Conservation (phyloP, 2,329 filamentous ascomycete genomes). For the Sclerotiophoma versabilis region DNA sequence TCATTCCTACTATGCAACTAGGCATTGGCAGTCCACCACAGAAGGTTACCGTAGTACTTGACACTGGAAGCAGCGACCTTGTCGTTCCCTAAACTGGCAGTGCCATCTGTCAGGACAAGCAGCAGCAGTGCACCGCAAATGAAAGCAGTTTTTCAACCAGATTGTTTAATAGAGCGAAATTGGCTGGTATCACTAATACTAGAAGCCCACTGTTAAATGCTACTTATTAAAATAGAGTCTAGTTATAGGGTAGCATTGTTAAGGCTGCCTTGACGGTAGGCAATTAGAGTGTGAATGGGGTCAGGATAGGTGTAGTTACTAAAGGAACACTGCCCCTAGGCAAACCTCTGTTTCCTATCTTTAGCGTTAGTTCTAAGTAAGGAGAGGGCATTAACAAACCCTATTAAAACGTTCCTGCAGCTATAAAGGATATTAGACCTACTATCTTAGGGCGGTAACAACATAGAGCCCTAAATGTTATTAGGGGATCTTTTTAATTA, state of each 20-base stretch:
- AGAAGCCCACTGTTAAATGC: background rate
- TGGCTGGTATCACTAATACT: background rate
- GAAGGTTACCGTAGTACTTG: background rate
- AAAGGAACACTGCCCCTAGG: background rate
- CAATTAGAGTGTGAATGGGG: background rate
- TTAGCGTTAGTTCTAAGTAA: background rate
- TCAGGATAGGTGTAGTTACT: background rate
- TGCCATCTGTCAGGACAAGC: background rate
- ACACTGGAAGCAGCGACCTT: conserved; percentile 1
- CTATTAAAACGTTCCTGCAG: too few relatives aligned
- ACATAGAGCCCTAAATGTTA: too few relatives aligned
- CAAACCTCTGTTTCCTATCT: background rate
- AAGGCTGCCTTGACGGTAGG: background rate
- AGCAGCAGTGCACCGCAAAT: background rate
- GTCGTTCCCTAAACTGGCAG: background rate
- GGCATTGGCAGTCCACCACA: background rate
- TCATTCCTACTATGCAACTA: background rate
- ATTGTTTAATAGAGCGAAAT: background rate
- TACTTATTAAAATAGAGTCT: background rate
- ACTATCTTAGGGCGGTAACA: too few relatives aligned
- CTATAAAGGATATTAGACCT: background rate
- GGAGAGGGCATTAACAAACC: background rate
- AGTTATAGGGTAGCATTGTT: background rate
- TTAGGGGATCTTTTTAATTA: too few relatives aligned
- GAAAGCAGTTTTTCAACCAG: background rate